Conservation (phyloP, 2,329 filamentous ascomycete species). For the Mycosphaerella sp. region DNA sequence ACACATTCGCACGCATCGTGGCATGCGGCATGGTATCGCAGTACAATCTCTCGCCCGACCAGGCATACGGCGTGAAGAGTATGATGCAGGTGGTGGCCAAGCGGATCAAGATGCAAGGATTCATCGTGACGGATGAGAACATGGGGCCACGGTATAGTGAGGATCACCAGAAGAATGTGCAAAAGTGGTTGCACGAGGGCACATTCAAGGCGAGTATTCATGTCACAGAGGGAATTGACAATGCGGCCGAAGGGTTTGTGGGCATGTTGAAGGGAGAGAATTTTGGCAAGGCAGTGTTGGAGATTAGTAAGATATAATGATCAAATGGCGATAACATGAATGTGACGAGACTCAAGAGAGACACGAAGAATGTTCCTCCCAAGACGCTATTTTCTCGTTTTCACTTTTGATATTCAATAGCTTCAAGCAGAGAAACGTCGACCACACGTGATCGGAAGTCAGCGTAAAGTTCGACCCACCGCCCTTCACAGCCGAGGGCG, state of each 20-base stretch:
- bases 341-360: not conserved
- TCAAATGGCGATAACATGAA: not conserved
- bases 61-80: constrained; percentile 62
- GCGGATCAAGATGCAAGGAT: constrained; percentile 65
- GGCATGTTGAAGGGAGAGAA: constrained; percentile 72
- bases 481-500: too few relatives aligned
- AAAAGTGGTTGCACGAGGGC: constrained; percentile 70
- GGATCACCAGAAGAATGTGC: constrained; percentile 70
- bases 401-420: too few relatives aligned
- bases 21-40: constrained; percentile 62
- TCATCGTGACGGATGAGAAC: constrained; percentile 59
- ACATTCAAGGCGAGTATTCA: constrained; percentile 63
- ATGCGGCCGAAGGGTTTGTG: constrained; percentile 64
- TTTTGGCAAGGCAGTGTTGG: constrained; percentile 78
- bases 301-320: constrained; percentile 42
- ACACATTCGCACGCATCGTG: constrained; percentile 60
- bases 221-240: constrained; percentile 70
- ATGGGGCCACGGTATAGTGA: constrained; percentile 60
- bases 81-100: constrained; percentile 59
- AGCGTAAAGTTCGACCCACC: too few relatives aligned
- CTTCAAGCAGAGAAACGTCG: too few relatives aligned
- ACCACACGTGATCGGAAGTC: too few relatives aligned
- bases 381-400: too few relatives aligned
- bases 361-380: not conserved
- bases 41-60: constrained; percentile 58